phyloP scores from a whole-genome alignment of 2,329 filamentous ascomycete species.

The Xylariaceae sp. region DNA sequence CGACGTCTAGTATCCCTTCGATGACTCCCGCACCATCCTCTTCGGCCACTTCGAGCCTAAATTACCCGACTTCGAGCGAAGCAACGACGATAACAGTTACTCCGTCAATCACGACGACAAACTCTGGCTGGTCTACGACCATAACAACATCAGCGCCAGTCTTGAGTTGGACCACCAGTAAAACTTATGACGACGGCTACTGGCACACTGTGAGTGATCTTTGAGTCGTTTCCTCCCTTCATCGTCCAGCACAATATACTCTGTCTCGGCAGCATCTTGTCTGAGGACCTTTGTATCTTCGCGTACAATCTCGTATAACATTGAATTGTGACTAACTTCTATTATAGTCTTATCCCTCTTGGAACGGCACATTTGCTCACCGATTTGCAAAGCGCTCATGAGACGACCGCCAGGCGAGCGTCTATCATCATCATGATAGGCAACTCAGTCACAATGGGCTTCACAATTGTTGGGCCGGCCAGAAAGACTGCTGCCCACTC shows the following conservation, averaged over 20 bases:
- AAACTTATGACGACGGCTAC: slow-evolving; percentile 20
- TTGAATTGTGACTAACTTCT: slow-evolving; percentile 5
- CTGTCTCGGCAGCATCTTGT: neutral
- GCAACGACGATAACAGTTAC: slow-evolving; percentile 1
- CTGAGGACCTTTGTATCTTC: neutral
- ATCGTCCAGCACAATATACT: too few species aligned
- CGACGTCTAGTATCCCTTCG: slow-evolving; percentile 1
- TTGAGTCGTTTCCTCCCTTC: neutral
- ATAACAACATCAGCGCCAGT: slow-evolving; percentile 15
- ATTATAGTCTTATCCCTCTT: slow-evolving; percentile 25
- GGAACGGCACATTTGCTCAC: slow-evolving; percentile 26
- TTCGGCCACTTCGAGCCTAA: slow-evolving; percentile 12
- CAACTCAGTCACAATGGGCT: neutral
- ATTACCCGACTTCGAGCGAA: slow-evolving; percentile 12
- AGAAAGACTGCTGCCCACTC: neutral
- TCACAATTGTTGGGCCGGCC: neutral
- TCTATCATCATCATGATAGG: neutral
- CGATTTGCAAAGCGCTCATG: slow-evolving; percentile 12
- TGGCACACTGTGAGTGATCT: slow-evolving; percentile 28
- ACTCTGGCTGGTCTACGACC: neutral
- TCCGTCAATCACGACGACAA: neutral
- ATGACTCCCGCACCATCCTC: slow-evolving; percentile 6
- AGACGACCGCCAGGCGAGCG: neutral
- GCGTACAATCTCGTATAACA: neutral
- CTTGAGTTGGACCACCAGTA: slow-evolving; percentile 19